phyloP scores from a whole-genome alignment of 345 rosid species.

The Durio zibethinus region DNA sequence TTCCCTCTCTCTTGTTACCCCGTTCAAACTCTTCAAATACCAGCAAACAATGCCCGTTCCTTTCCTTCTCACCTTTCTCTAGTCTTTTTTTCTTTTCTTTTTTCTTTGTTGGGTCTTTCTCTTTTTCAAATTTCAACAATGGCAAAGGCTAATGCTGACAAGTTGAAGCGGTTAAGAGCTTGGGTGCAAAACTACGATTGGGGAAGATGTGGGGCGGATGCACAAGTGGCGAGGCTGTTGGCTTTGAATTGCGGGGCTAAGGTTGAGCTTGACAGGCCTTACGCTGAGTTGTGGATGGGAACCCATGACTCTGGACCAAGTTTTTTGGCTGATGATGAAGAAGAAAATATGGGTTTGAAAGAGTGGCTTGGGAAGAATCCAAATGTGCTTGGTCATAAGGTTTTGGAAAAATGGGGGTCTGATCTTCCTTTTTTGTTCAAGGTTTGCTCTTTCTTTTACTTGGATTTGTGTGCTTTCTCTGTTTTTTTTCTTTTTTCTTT shows the following conservation, averaged over 20 bases:
- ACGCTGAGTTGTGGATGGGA: conserved; percentile 88
- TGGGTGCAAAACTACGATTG: conserved; percentile 84
- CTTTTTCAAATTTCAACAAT: background rate
- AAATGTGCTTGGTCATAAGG: conserved; percentile 65
- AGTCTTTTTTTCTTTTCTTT: background rate
- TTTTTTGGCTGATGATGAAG: conserved; percentile 36
- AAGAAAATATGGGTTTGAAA: conserved; percentile 38
- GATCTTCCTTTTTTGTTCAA: conserved; percentile 97
- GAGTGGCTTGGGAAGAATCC: conserved; percentile 74
- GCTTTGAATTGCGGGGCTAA: conserved; percentile 50
- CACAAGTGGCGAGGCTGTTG: conserved; percentile 61
- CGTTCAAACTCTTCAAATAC: conserved; percentile 40
- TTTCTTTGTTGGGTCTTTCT: background rate
- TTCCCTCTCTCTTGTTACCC: conserved; percentile 32
- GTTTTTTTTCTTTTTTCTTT: too few relatives aligned
- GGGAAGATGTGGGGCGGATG: conserved; percentile 70
- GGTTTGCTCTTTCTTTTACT: conserved; percentile 35
- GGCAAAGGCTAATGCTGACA: conserved; percentile 28
- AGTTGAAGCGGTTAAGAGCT: conserved; percentile 51
- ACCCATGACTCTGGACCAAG: conserved; percentile 89
- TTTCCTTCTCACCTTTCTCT: background rate
- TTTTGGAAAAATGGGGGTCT: conserved; percentile 82
- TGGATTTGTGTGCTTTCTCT: background rate
- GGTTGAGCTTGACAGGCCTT: conserved; percentile 47
- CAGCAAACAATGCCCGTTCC: conserved; percentile 19